Evolutionary conservation across 139 green algal genomes (phyloP), one percentile per base, ranked within the genome.

Genomic region (Closterium sp.): DNA sequence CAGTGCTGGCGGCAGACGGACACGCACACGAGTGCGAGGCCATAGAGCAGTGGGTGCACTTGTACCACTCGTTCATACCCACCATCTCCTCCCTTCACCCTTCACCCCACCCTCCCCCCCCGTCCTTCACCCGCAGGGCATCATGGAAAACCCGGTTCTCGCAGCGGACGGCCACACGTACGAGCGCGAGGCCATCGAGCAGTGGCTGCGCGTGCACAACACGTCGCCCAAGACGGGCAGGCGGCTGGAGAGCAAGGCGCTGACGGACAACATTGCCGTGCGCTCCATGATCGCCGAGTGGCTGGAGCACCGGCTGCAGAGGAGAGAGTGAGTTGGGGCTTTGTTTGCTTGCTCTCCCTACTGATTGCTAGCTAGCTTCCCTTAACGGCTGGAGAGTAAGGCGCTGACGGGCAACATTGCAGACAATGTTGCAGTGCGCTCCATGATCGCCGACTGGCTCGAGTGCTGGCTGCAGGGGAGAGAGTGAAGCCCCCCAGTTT

Each of bases 81-180:
- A 66, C 21, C 38, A 10, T 10, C 38, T 12, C 38, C 38, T 21
- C 38, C 21, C 21, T 12, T 66, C 38, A 55, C 36, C 38, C 38
- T 66, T 66, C 38, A 23, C 38, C 38, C 38, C 21, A 10, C 21
- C 38, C 38, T 12, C 38, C 21, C 38, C 38, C 21, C 55, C 55
- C 55, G 30, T 86, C 83, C 21, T 23, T 33, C 83, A 16, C n/a
- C 83, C 28, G 36, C 93, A 95, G 84, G 93, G 94, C 16, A 32
- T 97, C 0, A 98, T 98, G 95, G 16, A 91, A 2, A 93, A 97
- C 31, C 96, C 96, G 3, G 95, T 98, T 28, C 87, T 97, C 1
- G 95, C 96, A 9, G 94, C 95, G 7, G 95, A 97, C 55, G 96
- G 97, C 6, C 93, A 96, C 86, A 97, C 96, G 12, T 98, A 98